Percentiles rank a stretch among this genome's conserved stretches.
Conservation (phyloP, 345 rosid species). For the Psidium friedrichsthalianum region DNA sequence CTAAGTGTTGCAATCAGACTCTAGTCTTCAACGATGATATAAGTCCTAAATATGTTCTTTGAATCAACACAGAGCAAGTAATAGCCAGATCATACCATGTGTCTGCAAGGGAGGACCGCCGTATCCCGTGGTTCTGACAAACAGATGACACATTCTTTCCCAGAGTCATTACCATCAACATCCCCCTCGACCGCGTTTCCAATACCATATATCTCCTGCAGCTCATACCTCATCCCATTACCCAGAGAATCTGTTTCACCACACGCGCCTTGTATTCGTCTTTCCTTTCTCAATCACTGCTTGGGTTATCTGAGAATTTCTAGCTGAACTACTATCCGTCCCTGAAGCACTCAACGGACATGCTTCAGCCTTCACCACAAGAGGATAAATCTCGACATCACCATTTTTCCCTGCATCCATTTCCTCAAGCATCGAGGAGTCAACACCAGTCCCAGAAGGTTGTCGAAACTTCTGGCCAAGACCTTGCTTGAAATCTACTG, state of each 20-base stretch:
- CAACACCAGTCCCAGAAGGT: constrained; percentile 41
- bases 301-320: constrained; percentile 34
- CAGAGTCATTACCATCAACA: constrained; percentile 29
- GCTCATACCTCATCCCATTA: constrained; percentile 28
- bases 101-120: constrained; percentile 47
- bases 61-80: background rate
- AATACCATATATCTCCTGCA: constrained; percentile 50
- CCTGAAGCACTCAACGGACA: background rate
- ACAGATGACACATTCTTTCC: constrained; percentile 53
- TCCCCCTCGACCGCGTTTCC: constrained; percentile 31
- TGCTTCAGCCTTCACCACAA: constrained; percentile 39
- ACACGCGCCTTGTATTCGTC: constrained; percentile 24
- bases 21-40: background rate
- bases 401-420: constrained; percentile 7
- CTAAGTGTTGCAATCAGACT: background rate
- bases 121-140: constrained; percentile 45
- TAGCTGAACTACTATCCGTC: constrained; percentile 11
- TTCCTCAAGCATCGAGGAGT: constrained; percentile 29
- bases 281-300: constrained; percentile 37
- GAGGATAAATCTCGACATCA: constrained; percentile 28
- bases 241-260: constrained; percentile 43
- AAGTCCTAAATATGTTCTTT: background rate
- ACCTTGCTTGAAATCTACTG: constrained; percentile 30
- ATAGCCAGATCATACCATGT: constrained; percentile 24
- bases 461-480: constrained; percentile 43